Evolutionary conservation across 2,329 filamentous ascomycete genomes (phyloP).

Genomic region (Cercospora zeina): DNA sequence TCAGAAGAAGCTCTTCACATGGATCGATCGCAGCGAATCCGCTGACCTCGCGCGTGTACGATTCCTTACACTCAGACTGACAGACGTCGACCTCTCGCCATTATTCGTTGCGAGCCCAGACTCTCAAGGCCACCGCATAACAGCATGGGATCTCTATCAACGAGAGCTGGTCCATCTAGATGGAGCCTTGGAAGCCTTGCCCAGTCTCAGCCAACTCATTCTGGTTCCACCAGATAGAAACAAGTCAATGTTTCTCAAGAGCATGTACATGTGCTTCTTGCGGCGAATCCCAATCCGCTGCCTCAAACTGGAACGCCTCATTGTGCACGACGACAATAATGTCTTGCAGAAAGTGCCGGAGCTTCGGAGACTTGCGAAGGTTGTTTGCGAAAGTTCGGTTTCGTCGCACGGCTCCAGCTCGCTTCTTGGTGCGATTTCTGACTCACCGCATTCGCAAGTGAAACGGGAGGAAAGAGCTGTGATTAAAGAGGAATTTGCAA

Average conservation of each 20-base stretch:
- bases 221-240: constrained; percentile 28
- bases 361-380: constrained; percentile 21
- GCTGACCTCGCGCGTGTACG: constrained; percentile 31
- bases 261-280: constrained; percentile 35
- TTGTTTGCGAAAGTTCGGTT: constrained; percentile 17
- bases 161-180: constrained; percentile 32
- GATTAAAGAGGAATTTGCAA: constrained; percentile 14
- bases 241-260: constrained; percentile 30
- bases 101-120: constrained; percentile 24
- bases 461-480: constrained; percentile 7
- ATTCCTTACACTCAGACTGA: constrained; percentile 29
- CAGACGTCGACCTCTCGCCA: constrained; percentile 35
- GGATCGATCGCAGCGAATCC: constrained; percentile 30
- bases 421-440: neutral
- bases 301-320: constrained; percentile 25
- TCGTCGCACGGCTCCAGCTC: neutral
- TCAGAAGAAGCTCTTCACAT: constrained; percentile 34
- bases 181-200: constrained; percentile 27
- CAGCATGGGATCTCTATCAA: constrained; percentile 34
- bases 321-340: constrained; percentile 24
- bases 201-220: constrained; percentile 28
- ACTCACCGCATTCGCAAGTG: neutral
- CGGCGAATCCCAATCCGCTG: constrained; percentile 26
- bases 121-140: constrained; percentile 7
- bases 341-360: constrained; percentile 25